Conservation (phyloP, 2,329 filamentous ascomycete species). For the Colletotrichum cuscutae region DNA sequence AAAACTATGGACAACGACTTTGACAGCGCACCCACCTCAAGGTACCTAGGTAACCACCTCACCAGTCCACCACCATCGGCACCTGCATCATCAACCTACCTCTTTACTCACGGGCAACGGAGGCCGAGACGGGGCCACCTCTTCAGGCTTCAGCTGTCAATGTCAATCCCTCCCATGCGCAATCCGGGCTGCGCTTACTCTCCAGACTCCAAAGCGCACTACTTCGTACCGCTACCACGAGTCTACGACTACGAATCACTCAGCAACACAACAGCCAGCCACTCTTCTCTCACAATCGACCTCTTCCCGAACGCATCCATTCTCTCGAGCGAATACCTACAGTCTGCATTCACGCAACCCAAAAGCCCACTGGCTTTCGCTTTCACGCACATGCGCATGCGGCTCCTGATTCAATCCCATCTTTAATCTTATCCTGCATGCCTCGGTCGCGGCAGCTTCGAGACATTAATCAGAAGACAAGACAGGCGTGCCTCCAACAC, state of each 20-base stretch:
- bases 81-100: neutral
- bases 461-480: conserved; percentile 30
- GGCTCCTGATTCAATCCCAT: conserved; percentile 11
- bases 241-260: neutral
- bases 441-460: conserved; percentile 15
- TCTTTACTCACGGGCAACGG: neutral
- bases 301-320: neutral
- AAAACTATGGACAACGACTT: neutral
- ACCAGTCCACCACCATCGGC: neutral
- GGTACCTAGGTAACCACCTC: neutral
- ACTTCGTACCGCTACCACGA: too few species aligned
- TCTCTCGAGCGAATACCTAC: too few species aligned
- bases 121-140: neutral
- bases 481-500: neutral
- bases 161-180: neutral
- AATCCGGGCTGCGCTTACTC: neutral
- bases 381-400: neutral
- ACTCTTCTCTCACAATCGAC: neutral
- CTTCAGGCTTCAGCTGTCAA: neutral
- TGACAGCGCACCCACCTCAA: neutral
- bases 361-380: neutral
- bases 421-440: conserved; percentile 30
- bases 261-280: neutral
- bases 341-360: neutral
- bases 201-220: neutral